Conservation (phyloP, 768 basidiomycete species). For the Clathrus columnatus region DNA sequence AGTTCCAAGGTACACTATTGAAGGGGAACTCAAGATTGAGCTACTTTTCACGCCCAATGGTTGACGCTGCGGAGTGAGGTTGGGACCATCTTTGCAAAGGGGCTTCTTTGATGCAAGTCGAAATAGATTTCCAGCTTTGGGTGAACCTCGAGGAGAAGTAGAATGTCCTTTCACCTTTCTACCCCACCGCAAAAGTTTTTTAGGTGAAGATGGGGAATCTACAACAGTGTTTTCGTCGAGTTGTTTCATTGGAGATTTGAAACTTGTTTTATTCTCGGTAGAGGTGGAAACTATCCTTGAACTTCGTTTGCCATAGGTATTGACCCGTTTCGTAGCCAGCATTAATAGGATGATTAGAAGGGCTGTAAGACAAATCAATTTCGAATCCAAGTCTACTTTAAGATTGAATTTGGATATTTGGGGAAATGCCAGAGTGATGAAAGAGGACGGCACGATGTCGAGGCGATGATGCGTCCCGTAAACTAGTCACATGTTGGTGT, state of each 20-base stretch:
- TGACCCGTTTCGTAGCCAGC: constrained; percentile 5
- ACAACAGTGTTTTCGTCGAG: not conserved
- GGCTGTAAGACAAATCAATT: not conserved
- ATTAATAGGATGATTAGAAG: not conserved
- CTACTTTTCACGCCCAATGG: not conserved
- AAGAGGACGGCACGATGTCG: too few relatives aligned
- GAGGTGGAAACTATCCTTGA: constrained; percentile 5
- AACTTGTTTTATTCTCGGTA: not conserved
- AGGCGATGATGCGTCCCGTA: not conserved
- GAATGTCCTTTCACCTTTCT: constrained; percentile 6
- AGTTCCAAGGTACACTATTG: constrained; percentile 4
- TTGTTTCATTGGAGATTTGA: not conserved
- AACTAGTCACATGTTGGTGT: constrained; percentile 10
- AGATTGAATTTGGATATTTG: too few relatives aligned
- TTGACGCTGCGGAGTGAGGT: not conserved
- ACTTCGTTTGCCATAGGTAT: constrained; percentile 2
- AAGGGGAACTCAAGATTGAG: not conserved
- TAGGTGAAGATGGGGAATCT: constrained; percentile 1
- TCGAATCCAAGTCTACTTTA: too few relatives aligned
- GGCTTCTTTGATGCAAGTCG: constrained; percentile 1
- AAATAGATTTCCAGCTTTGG: not conserved
- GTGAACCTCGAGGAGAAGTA: constrained; percentile 8
- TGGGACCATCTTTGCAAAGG: not conserved
- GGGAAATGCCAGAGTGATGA: too few relatives aligned
- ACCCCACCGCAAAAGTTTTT: not conserved